Evolutionary conservation across 306 rosid genomes (phyloP).

Genomic region (Quillaja saponaria): DNA sequence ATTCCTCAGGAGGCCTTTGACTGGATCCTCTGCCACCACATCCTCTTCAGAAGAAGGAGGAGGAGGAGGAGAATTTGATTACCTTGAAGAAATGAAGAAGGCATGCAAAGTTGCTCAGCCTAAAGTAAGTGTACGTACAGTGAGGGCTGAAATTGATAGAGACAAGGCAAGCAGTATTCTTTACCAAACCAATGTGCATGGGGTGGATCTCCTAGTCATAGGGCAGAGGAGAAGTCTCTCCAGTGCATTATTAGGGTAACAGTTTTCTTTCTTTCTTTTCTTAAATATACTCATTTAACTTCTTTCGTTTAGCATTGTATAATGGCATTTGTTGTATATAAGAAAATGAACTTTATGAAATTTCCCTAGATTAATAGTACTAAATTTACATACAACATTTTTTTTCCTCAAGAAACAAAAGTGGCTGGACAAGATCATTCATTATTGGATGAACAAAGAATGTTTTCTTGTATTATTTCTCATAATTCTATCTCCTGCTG

Average conservation of each 20-base stretch:
- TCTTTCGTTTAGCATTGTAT: not conserved
- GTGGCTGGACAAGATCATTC: too few relatives aligned
- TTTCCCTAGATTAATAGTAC: not conserved
- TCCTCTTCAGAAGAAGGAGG: conserved; percentile 34
- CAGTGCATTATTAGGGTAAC: conserved; percentile 62
- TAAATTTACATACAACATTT: too few relatives aligned
- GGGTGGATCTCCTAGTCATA: conserved; percentile 56
- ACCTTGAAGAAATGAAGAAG: conserved; percentile 66
- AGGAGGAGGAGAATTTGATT: conserved; percentile 41
- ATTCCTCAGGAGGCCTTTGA: conserved; percentile 56
- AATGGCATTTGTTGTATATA: not conserved
- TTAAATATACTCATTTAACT: not conserved
- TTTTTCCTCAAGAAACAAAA: too few relatives aligned
- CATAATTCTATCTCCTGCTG: too few relatives aligned
- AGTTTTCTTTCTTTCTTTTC: not conserved
- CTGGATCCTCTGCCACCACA: conserved; percentile 25
- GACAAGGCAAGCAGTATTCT: conserved; percentile 59
- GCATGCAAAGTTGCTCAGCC: conserved; percentile 57
- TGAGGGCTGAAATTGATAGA: conserved; percentile 46
- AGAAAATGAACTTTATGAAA: not conserved
- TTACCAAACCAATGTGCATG: conserved; percentile 36
- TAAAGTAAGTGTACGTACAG: conserved; percentile 32
- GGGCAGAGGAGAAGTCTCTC: conserved; percentile 73
- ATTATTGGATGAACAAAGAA: too few relatives aligned
- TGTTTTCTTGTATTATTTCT: too few relatives aligned